Evolutionary conservation across 768 basidiomycete genomes (phyloP), one percentile per base, ranked within the genome.

Genomic region (Rhizopogon salebrosus): DNA sequence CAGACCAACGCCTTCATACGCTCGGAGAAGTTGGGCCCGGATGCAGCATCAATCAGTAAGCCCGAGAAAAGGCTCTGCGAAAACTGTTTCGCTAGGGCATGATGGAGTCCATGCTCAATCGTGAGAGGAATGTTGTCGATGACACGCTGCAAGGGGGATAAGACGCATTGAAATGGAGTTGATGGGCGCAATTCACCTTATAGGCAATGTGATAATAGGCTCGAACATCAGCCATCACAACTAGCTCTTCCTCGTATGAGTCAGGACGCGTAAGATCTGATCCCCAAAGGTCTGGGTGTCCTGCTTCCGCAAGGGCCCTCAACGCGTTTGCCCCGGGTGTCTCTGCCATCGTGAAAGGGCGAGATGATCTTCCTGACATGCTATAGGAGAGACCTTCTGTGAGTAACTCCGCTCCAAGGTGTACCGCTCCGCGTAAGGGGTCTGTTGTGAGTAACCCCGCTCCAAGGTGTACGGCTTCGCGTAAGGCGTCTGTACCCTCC

Each of bases 401-500:
- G 4, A 4, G 9, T 11, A 11, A 20, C 0, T 8, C 27, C 27
- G 27, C n/a, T n/a, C n/a, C 8, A 18, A 36, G 16, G 36, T 20
- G 8, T 18, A 18, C 37, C n/a, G 5, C 11, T 8, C 84, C 84
- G 4, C 95, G 98, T 67, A 84, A 85, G 53, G 84, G 87, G 27
- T 87, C 88, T 23, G 13, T 14, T 5, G 10, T 22, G 4, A 4
- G 9, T 11, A 11, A 20, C 0, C 27, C 27, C 27, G 27, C n/a
- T n/a, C n/a, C 8, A 18, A 36, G 16, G 36, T 20, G 8, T 18
- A 18, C 37, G 37, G 5, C 11, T 8, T 84, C 84, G 4, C 95
- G 98, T 67, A 84, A 85, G 53, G 84, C 87, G 27, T 87, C 88
- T 23, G 76, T 93, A 8, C 73, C 77, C 16, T n/a, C 88, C 88